A percentile compares a stretch with the other conserved stretches of the same genome.
phyloP scores from a whole-genome alignment of 2,329 filamentous ascomycete genomes.

The Aspergillus ruber region DNA sequence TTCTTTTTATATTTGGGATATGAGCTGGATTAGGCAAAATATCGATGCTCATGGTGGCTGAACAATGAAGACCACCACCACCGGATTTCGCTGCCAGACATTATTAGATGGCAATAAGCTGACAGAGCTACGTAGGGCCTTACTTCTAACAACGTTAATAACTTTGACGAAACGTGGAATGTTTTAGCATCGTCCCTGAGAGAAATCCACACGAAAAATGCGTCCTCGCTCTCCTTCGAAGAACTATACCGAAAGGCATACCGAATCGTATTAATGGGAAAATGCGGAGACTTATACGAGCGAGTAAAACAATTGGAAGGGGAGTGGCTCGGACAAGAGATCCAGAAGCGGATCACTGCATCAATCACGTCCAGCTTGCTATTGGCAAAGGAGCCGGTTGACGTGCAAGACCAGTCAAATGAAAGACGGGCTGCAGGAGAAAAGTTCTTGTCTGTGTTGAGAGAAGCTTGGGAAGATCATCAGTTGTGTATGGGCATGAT shows the following conservation, averaged over 20 bases:
- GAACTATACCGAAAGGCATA: constrained; percentile 91
- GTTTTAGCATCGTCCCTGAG: constrained; percentile 68
- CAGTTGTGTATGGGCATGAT: constrained; percentile 94
- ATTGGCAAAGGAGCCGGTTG: constrained; percentile 40
- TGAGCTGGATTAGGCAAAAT: not conserved
- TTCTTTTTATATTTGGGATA: not conserved
- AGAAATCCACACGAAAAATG: constrained; percentile 89
- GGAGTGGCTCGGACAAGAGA: constrained; percentile 68
- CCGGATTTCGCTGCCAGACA: constrained; percentile 4
- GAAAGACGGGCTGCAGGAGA: constrained; percentile 77
- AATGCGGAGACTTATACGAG: constrained; percentile 74
- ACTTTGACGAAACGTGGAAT: constrained; percentile 82
- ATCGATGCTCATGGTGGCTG: not conserved
- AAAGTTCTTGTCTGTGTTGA: constrained; percentile 69
- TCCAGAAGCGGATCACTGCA: constrained; percentile 63
- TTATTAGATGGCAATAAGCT: constrained; percentile 7
- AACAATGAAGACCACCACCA: not conserved
- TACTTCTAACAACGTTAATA: constrained; percentile 52
- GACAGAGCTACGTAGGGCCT: constrained; percentile 44
- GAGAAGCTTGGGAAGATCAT: constrained; percentile 79
- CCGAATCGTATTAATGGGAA: constrained; percentile 84
- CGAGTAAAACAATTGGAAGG: constrained; percentile 75
- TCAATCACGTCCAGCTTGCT: constrained; percentile 67
- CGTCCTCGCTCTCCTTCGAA: constrained; percentile 85
- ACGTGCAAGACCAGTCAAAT: constrained; percentile 57